These are phyloP conservation scores for Globisporangium apiculatum DNA, from an alignment of 352 stramenopile species.

Conservation along the genomic window DNA sequence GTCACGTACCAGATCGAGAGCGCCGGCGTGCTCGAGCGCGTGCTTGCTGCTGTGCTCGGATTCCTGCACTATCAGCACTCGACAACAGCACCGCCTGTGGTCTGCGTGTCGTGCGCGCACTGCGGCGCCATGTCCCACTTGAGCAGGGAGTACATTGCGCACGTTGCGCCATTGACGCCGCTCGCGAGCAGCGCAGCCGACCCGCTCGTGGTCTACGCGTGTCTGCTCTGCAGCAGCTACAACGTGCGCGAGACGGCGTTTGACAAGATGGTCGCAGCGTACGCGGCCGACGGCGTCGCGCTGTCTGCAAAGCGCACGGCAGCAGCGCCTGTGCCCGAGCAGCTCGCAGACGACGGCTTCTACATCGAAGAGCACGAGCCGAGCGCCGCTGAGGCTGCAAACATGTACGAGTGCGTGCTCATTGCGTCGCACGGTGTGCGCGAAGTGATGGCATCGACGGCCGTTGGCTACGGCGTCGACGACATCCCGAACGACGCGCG, in stretches of 20 bases:
- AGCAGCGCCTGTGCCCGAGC: constrained; percentile 22
- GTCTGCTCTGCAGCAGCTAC: constrained; percentile 57
- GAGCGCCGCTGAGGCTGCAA: constrained; percentile 16
- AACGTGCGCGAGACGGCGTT: constrained; percentile 63
- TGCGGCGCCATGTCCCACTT: constrained; percentile 56
- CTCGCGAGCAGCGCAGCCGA: constrained; percentile 16
- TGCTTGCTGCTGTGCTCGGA: constrained; percentile 33
- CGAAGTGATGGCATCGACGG: constrained; percentile 25
- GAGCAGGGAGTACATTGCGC: constrained; percentile 30
- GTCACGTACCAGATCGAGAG: constrained; percentile 61
- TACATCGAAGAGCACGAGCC: constrained; percentile 50
- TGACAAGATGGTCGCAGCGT: constrained; percentile 48
- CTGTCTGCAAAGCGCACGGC: constrained; percentile 29
- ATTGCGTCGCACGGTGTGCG: constrained; percentile 47
- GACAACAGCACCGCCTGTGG: constrained; percentile 25
- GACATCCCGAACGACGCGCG: constrained; percentile 30
- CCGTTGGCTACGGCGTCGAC: not conserved
- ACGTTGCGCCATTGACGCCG: constrained; percentile 6
- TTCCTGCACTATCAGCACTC: constrained; percentile 41
- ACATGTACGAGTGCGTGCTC: constrained; percentile 39
- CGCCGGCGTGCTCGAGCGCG: constrained; percentile 20
- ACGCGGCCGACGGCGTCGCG: constrained; percentile 33
- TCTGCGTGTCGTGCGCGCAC: constrained; percentile 39
- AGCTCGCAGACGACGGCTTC: constrained; percentile 30
- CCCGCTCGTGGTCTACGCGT: constrained; percentile 41